Percentiles rank a stretch among this genome's conserved stretches.
phyloP scores from a whole-genome alignment of 140 eudicot species.

The Oenanthe javanica region DNA sequence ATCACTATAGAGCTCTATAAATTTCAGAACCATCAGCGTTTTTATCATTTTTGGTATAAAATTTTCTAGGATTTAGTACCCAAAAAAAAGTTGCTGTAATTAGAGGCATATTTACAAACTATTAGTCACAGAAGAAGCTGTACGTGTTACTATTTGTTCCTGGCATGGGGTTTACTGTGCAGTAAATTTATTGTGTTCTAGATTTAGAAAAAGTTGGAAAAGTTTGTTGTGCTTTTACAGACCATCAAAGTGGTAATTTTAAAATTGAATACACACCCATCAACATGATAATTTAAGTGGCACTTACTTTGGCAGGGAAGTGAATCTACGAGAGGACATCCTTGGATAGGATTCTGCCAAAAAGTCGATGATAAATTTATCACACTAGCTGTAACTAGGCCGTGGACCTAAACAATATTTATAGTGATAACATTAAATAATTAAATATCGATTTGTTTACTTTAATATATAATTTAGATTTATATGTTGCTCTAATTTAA shows the following conservation, averaged over 20 bases:
- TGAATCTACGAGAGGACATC: slow-evolving; percentile 8
- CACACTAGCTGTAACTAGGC: background rate
- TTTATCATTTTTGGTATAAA: background rate
- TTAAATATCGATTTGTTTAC: too few relatives aligned
- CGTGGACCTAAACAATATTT: background rate
- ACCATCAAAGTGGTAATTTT: slow-evolving; percentile 2
- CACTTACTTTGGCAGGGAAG: background rate
- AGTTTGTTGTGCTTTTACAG: slow-evolving; percentile 8
- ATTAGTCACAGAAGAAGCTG: background rate
- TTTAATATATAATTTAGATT: too few relatives aligned
- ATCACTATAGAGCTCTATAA: background rate
- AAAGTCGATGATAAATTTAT: background rate
- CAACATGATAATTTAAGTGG: background rate
- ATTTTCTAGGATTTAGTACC: background rate
- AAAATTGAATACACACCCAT: background rate
- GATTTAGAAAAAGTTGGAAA: slow-evolving; percentile 1
- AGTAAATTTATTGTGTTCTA: background rate
- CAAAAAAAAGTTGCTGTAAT: background rate
- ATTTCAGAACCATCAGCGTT: background rate
- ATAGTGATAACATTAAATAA: background rate
- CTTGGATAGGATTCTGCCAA: slow-evolving; percentile 7
- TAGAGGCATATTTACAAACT: background rate
- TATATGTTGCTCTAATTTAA: too few relatives aligned
- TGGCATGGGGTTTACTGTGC: slow-evolving; percentile 1
- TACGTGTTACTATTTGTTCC: background rate